Base-by-base conservation (phyloP, 2,329 filamentous ascomycete species). In the Diaporthe citriasiana region DNA sequence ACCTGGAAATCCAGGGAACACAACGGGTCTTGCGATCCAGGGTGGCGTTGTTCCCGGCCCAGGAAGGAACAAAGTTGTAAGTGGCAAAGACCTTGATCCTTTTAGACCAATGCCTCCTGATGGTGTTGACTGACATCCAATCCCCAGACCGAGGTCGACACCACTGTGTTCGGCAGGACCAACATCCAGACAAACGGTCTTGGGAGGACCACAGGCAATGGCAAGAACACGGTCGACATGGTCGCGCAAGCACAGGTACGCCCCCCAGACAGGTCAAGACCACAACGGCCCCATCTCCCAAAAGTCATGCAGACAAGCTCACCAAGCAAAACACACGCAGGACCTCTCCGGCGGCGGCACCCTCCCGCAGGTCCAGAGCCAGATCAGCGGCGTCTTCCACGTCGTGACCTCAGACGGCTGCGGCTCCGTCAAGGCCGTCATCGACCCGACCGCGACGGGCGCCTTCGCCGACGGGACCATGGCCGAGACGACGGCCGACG, bases 351-450 rank as follows among this genome's bases (percentile, higher is more conserved):
- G 84, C 50, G 84, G 84, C 45, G 69, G 70, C 30, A 82, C 81
- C 10, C 82, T 86, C 5, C 84, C 84, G 7, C 84, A 86, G 77
- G 80, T 86, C 66, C 82, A 82, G 42, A 55, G 38, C 17, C 75
- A 76, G 60, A 83, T 83, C 70, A 77, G 77, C 51, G 84, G 83
- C 47, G 80, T 77, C 73, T 83, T 79, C 74, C 84, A 85, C 77
- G 79, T 85, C 73, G 84, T 86, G 50, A 86, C 84, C 45, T 81
- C 82, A 1, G 84, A 85, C 73, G 84, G 84, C 70, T 84, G 83
- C 33, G 84, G 84, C 3, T 81, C 83, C 12, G 63, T 84, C 76
- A 71, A 80, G 59, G 83, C 83, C n/a, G 79, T 85, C n/a, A 72
- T 86, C 27, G 84, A 84, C 78, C 71, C 82, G 9, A 82, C 81